Evolutionary conservation across 441 rosid genomes (phyloP).

Genomic region (Bruguiera hainesii): DNA sequence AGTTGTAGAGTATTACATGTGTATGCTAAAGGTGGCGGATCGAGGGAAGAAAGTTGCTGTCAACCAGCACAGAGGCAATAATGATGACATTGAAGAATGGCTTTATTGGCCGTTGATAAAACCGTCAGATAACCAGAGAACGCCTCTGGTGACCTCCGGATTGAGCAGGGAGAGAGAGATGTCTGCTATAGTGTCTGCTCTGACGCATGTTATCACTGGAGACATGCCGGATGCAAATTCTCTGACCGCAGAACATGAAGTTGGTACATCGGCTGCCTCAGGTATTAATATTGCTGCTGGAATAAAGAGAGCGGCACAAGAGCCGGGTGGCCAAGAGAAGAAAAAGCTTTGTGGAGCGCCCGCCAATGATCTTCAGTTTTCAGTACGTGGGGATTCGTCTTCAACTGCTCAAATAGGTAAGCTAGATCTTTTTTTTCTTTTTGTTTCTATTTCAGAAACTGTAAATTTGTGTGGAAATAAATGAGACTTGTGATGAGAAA

Average conservation of each 20-base stretch:
- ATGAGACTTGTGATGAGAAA: neutral
- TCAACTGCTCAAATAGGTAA: conserved; percentile 10
- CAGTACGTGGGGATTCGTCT: neutral
- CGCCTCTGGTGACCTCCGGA: conserved; percentile 15
- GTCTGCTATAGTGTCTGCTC: conserved; percentile 52
- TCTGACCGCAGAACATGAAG: neutral
- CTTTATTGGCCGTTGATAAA: conserved; percentile 9
- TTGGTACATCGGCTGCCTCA: neutral
- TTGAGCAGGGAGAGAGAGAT: conserved; percentile 40
- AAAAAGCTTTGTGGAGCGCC: conserved; percentile 11
- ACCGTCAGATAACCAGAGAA: neutral
- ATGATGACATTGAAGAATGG: conserved; percentile 16
- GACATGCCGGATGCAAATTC: conserved; percentile 18
- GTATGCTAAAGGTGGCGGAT: conserved; percentile 39
- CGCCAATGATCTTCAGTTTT: conserved; percentile 1
- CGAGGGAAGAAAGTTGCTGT: conserved; percentile 4
- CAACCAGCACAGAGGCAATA: neutral
- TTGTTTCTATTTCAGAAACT: neutral
- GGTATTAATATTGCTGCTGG: conserved; percentile 1
- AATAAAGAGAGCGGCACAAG: conserved; percentile 31
- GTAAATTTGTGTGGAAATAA: neutral
- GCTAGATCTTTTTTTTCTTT: neutral
- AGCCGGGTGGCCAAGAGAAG: conserved; percentile 10
- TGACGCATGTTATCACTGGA: conserved; percentile 55
- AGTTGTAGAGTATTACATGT: neutral